A percentile compares a stretch with the other conserved stretches of the same genome.
Evolutionary conservation across 2,329 filamentous ascomycete species (phyloP).

Genomic region (Podosphaera xanthii): DNA sequence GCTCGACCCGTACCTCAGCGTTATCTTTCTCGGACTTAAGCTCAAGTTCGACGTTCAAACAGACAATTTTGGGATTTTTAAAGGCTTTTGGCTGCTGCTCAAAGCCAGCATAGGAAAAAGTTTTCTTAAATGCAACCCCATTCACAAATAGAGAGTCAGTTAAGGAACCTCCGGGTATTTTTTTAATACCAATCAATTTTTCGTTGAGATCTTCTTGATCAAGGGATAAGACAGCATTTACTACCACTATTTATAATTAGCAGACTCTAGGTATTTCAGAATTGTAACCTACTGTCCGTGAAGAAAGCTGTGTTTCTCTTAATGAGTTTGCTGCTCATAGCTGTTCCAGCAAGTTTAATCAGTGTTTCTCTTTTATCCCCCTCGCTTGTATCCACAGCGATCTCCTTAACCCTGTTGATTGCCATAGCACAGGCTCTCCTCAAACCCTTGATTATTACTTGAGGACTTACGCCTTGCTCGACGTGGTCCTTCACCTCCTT

Average conservation of each 20-base stretch:
- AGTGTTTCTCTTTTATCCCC: slow-evolving; percentile 72
- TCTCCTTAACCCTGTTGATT: slow-evolving; percentile 98
- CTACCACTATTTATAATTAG: slow-evolving; percentile 49
- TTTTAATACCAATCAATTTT: slow-evolving; percentile 94
- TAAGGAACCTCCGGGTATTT: slow-evolving; percentile 85
- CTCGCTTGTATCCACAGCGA: slow-evolving; percentile 67
- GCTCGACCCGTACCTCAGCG: slow-evolving; percentile 89
- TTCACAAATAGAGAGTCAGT: slow-evolving; percentile 95
- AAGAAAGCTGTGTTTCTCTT: slow-evolving; percentile 94
- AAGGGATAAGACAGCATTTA: slow-evolving; percentile 82
- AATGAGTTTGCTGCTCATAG: slow-evolving; percentile 99
- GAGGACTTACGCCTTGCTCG: slow-evolving; percentile 88
- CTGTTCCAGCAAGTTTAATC: slow-evolving; percentile 71
- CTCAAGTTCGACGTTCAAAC: slow-evolving; percentile 92
- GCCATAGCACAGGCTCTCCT: slow-evolving; percentile 73
- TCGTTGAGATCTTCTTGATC: slow-evolving; percentile 96
- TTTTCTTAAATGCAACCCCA: slow-evolving; percentile 98
- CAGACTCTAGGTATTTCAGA: slow-evolving; percentile 1
- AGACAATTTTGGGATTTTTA: slow-evolving; percentile 84
- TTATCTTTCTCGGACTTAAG: slow-evolving; percentile 99
- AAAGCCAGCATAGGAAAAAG: slow-evolving; percentile 95
- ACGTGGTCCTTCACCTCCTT: slow-evolving; percentile 94
- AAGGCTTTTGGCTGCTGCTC: slow-evolving; percentile 97
- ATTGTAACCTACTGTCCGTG: slow-evolving; percentile 55
- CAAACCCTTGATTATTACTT: slow-evolving; percentile 92